Conservation (phyloP, 2,329 filamentous ascomycete genomes). For the Talaromyces sp. region DNA sequence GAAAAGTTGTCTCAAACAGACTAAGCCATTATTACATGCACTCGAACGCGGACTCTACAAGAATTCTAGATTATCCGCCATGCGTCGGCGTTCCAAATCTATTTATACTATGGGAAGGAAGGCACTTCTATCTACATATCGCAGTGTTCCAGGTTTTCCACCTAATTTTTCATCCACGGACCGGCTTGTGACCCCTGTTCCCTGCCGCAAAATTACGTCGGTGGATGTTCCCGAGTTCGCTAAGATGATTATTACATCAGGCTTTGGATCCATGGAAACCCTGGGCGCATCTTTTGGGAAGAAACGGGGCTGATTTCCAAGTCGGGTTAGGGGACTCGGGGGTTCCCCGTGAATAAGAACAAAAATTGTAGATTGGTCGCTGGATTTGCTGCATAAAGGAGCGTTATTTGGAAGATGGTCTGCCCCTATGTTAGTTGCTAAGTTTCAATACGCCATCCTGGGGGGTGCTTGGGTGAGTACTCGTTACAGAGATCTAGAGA, state of each 20-base stretch:
- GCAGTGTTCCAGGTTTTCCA: background rate
- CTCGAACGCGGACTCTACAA: background rate
- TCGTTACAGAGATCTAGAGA: background rate
- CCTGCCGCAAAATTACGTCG: conserved; percentile 5
- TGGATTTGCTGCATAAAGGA: background rate
- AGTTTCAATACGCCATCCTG: too few relatives aligned
- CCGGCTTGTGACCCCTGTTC: background rate
- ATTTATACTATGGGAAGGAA: too few relatives aligned
- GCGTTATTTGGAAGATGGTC: too few relatives aligned
- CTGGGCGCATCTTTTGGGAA: conserved; percentile 6
- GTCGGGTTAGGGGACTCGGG: conserved; percentile 6
- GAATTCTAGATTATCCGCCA: background rate
- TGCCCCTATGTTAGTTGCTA: too few relatives aligned
- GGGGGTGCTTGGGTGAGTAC: too few relatives aligned
- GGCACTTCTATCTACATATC: too few relatives aligned
- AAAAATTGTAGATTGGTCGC: background rate
- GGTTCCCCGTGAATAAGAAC: conserved; percentile 3
- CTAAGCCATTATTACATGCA: conserved; percentile 10
- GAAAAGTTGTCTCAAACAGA: conserved; percentile 5
- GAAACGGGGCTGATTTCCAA: conserved; percentile 12
- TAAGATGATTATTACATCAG: conserved; percentile 3
- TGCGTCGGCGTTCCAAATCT: background rate
- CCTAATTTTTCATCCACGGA: background rate
- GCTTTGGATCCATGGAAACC: conserved; percentile 15
- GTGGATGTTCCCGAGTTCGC: background rate